Evolutionary conservation across 2,329 filamentous ascomycete species (phyloP), one percentile per base, ranked within the genome.

Genomic region (Dactylonectria estremocensis): DNA sequence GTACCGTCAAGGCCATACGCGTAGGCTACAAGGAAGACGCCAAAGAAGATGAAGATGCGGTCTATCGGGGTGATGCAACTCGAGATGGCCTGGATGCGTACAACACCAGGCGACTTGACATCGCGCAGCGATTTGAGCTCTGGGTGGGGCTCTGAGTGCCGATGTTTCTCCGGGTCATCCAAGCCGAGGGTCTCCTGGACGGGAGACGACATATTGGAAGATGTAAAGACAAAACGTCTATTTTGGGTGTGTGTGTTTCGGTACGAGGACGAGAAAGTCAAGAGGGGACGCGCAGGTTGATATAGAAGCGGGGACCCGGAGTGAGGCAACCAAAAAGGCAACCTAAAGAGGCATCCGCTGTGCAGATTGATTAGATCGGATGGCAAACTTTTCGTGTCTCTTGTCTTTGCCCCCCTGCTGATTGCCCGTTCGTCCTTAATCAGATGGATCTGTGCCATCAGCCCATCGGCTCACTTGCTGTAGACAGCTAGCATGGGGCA

Each of bases 11-110:
- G 82, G 2, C 88, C 87, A 76, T 92, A 92, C 37, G 85, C 88
- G 76, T 91, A 92, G 11, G 89, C 87, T 60, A 92, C 80, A 35
- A 92, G 77, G 76, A 92, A 92, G 69, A 92, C 82, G 24, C 89
- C 83, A 10, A 87, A 74, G 78, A 92, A 91, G 76, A 92, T 84
- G 68, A 84, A 82, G 66, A 88, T 69, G 33, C 88, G 87, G 75
- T 91, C 88, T 14, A 72, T 66, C 4, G 79, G 68, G 18, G 85
- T 88, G 43, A 91, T 84, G 68, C 87, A 83, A 9, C 83, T 78
- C 7, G 85, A 80, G 53, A 91, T 81, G 33, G 86, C 86, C 77
- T 91, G 88, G 68, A 91, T 86, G 11, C 89, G 87, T n/a, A 77
- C 80, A 7, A 92, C 89, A 77, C 90, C 90, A 5, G 88, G 80